Evolutionary conservation across 2,329 filamentous ascomycete species (phyloP), one percentile per base, ranked within the genome.

Genomic region (Akanthomyces lecanii): DNA sequence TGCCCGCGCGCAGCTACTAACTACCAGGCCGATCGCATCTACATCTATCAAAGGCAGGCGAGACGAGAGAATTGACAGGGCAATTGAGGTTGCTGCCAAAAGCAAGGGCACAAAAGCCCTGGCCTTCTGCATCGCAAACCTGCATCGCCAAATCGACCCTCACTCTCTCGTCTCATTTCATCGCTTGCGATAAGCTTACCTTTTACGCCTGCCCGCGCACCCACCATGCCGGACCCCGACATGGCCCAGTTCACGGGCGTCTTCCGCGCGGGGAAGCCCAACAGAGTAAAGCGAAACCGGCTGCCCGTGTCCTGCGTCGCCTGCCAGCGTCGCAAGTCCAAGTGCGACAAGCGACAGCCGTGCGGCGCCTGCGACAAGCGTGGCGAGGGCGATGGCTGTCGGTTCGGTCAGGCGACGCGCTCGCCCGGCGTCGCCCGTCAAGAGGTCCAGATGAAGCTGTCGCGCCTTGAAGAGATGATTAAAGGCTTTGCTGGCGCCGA

Each of bases 271-370:
- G 67, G 68, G 21, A 72, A 73, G 63, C 64, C 70, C 14, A 70
- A 73, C 47, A 71, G 73, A 44, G 70, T 74, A 63, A 76, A 72
- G 68, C 75, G 77, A 40, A 78, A 75, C 66, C 72, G 78, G 7
- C 75, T 74, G 52, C 69, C 78, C 44, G 72, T 80, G 23, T 79
- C 78, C 5, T 80, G 77, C 67, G 70, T 71, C 2, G 68, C 72
- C 50, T 80, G 78, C 63, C 78, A 79, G 65, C 69, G 69, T 23
- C 76, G 78, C 63, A 80, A 80, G 69, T 72, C 76, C 8, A 75
- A 74, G 61, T 80, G 78, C 65, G 78, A 80, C 65, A 73, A 77
- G 16, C 71, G 69, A 58, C 74, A 73, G 47, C 77, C 77, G 1
- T 80, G 78, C 65, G 71, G 73, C 25, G 72, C 74, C 7, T 80